Evolutionary conservation across 208 protist species (phyloP).

Genomic region (Angomonas ambiguus): DNA sequence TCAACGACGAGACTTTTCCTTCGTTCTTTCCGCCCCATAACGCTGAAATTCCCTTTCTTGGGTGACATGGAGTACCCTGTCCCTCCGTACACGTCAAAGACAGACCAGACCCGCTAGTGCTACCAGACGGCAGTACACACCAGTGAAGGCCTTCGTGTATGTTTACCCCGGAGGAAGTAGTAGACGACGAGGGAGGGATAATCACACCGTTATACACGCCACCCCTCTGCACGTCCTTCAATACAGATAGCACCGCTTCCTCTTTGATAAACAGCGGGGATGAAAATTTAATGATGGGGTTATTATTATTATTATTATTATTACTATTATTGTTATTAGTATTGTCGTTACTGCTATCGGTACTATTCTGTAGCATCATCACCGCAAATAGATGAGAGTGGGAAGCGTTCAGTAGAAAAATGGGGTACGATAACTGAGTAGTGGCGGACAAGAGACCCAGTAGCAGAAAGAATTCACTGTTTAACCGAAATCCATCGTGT

Average conservation of each 20-base stretch:
- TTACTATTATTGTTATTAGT: slow-evolving; percentile 7
- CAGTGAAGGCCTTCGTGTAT: neutral
- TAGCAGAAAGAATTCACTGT: too few relatives aligned
- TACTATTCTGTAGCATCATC: too few relatives aligned
- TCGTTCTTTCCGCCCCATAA: too few relatives aligned
- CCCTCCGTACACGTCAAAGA: neutral
- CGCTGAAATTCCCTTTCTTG: neutral
- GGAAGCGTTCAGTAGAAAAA: too few relatives aligned
- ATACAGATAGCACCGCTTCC: neutral
- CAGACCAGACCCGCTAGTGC: neutral
- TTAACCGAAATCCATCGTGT: too few relatives aligned
- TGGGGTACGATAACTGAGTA: too few relatives aligned
- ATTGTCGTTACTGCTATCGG: neutral
- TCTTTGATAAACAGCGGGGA: neutral
- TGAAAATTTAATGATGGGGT: neutral
- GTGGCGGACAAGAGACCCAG: too few relatives aligned
- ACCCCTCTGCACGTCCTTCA: neutral
- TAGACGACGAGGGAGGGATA: too few relatives aligned
- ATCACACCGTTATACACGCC: neutral
- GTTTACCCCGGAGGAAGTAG: neutral
- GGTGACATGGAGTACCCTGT: neutral
- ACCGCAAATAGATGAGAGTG: too few relatives aligned
- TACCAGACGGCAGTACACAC: neutral
- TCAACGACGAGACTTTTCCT: neutral
- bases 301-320: slow-evolving; percentile 2